Conservation (phyloP, 2,329 filamentous ascomycete genomes). For the Fusarium xylarioides region DNA sequence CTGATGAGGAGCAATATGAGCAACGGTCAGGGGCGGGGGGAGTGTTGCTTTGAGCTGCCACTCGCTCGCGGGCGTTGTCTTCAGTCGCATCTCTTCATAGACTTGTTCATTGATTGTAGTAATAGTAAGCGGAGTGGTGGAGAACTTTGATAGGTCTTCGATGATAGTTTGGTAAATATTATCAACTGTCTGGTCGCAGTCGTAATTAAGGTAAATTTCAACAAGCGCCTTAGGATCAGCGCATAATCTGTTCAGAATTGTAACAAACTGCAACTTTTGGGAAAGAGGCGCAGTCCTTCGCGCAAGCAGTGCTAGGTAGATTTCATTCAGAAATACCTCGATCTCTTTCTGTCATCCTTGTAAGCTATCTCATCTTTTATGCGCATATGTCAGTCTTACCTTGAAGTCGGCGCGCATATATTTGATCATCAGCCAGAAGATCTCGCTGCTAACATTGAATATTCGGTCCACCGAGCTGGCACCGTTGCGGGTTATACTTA, state of each 20-base stretch:
- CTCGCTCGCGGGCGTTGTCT: constrained; percentile 69
- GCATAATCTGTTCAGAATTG: constrained; percentile 83
- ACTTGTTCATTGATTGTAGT: constrained; percentile 82
- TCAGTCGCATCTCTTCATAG: constrained; percentile 81
- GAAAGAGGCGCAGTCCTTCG: constrained; percentile 85
- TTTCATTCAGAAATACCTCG: constrained; percentile 97
- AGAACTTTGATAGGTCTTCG: constrained; percentile 90
- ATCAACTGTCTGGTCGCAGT: constrained; percentile 93
- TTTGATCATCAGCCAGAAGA: constrained; percentile 97
- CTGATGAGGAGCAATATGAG: constrained; percentile 70
- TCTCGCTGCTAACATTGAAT: constrained; percentile 95
- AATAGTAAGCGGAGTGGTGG: constrained; percentile 79
- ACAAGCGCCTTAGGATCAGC: constrained; percentile 88
- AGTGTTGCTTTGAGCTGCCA: constrained; percentile 90
- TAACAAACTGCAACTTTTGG: constrained; percentile 93
- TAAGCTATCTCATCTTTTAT: constrained; percentile 37
- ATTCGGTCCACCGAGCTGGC: constrained; percentile 91
- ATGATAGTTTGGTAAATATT: constrained; percentile 97
- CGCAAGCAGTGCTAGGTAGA: constrained; percentile 91
- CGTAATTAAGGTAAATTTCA: constrained; percentile 97
- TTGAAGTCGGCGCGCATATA: constrained; percentile 94
- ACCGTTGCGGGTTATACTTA: constrained; percentile 94
- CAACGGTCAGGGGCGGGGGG: constrained; percentile 85
- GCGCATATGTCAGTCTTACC: constrained; percentile 55
- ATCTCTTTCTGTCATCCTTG: constrained; percentile 78